These are phyloP conservation scores for Psidium friedrichsthalianum DNA, from an alignment of 345 rosid species.

Conservation along the genomic window DNA sequence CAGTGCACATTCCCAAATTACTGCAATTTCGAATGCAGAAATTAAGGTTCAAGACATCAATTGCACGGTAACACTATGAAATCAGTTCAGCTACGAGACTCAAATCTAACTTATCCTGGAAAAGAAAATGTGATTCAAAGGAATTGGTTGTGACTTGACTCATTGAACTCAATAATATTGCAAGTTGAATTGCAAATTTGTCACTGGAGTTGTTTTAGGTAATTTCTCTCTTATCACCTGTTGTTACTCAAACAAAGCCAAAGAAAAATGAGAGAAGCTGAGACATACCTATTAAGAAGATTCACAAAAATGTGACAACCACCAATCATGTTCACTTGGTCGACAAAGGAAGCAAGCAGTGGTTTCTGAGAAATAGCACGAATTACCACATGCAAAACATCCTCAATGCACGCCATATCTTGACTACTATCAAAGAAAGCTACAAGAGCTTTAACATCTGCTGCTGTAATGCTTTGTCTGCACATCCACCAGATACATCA, in stretches of 20 bases:
- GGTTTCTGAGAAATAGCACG: slow-evolving; percentile 74
- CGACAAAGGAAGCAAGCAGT: slow-evolving; percentile 67
- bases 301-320: slow-evolving; percentile 82
- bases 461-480: slow-evolving; percentile 65
- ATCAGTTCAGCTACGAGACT: not conserved
- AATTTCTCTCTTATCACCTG: not conserved
- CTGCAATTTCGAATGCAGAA: not conserved
- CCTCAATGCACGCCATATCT: slow-evolving; percentile 89
- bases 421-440: slow-evolving; percentile 84
- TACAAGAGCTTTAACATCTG: slow-evolving; percentile 62
- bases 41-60: not conserved
- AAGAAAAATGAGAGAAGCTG: not conserved
- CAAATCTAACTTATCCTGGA: not conserved
- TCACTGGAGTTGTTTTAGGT: not conserved
- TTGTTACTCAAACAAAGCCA: not conserved
- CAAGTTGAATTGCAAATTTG: not conserved
- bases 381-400: slow-evolving; percentile 82
- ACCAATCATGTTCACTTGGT: slow-evolving; percentile 75
- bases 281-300: slow-evolving; percentile 72
- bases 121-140: not conserved
- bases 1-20: not conserved
- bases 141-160: not conserved
- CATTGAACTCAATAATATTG: not conserved
- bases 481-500: slow-evolving; percentile 8
- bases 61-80: not conserved